These are phyloP conservation scores for Phialophora expanda DNA, from an alignment of 2,329 filamentous ascomycete genomes.

Conservation along the genomic window DNA sequence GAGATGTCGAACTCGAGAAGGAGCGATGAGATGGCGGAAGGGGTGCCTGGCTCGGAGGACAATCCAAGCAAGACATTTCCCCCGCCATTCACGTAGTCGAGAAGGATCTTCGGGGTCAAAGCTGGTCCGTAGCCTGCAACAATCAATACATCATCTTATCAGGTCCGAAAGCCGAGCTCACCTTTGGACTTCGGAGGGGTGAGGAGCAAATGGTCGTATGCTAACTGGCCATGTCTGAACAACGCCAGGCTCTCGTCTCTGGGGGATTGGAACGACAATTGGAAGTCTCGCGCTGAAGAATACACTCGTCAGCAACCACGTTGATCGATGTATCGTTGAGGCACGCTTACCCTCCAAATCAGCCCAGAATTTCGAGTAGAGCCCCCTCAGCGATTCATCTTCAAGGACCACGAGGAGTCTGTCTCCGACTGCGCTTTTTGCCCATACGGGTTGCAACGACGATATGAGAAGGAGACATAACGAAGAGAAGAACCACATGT, in stretches of 20 bases:
- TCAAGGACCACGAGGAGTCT: constrained; percentile 86
- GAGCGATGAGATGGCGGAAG: constrained; percentile 75
- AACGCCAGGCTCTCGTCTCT: constrained; percentile 78
- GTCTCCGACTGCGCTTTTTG: constrained; percentile 77
- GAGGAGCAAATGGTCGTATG: constrained; percentile 88
- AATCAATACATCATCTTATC: constrained; percentile 17
- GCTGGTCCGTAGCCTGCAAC: constrained; percentile 78
- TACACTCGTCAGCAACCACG: constrained; percentile 26
- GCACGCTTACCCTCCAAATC: constrained; percentile 53
- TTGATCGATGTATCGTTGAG: background rate
- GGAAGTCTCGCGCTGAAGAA: constrained; percentile 75
- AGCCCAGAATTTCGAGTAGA: constrained; percentile 76
- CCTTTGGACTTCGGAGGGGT: constrained; percentile 91
- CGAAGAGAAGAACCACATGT: constrained; percentile 75
- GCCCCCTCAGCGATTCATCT: constrained; percentile 76
- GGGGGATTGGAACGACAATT: constrained; percentile 79
- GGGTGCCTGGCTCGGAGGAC: constrained; percentile 71
- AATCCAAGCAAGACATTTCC: constrained; percentile 91
- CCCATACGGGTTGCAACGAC: constrained; percentile 70
- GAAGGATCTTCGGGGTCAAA: constrained; percentile 80
- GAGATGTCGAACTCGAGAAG: constrained; percentile 88
- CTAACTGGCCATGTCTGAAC: constrained; percentile 83
- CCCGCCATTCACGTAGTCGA: constrained; percentile 88
- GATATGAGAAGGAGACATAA: constrained; percentile 62
- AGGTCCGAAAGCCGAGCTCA: constrained; percentile 44